Evolutionary conservation across 176 grass and related monocot species (phyloP), one percentile per base, ranked within the genome.

Genomic region (Lolium perenne): DNA sequence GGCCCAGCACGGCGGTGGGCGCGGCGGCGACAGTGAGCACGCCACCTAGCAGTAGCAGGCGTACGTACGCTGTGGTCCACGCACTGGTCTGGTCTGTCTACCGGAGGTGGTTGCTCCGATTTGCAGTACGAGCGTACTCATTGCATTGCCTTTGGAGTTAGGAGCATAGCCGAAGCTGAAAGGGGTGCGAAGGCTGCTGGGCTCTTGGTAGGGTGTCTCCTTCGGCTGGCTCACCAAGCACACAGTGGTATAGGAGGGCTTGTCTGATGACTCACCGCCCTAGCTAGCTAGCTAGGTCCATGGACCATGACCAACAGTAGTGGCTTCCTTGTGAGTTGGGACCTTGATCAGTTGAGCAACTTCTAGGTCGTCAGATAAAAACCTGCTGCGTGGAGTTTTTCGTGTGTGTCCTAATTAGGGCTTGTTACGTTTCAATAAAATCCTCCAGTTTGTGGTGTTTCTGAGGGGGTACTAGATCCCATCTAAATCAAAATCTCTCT

Each of bases 141-240:
- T 76, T 55, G 74, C 73, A 76, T 76, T 55, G 74, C 74, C 48
- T 55, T 76, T 20, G 74, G 49, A 38, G 25, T 55, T 76, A 12
- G 49, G 49, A 76, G 74, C 25, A 20, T 21, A 74, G 21, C 5
- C 22, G 6, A 50, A 74, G 46, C 46, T 17, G 71, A 51, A 29
- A 74, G 46, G n/a, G 70, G 43, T n/a, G 68, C 67, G 20, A 6
- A 48, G 43, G 71, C 45, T 16, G 71, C 47, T 26, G 71, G 15
- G 0, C 54, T 76, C 74, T 76, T 76, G 49, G 74, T 76, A 55
- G 49, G 49, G 74, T 38, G 49, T 76, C 74, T 76, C 25, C 74
- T 76, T 76, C 23, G 3, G 2, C 15, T 20, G 25, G 74, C 74
- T 53, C 49, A 15, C 49, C 74, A 15, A 20, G 8, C 25, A 76